Percentiles rank a stretch among this genome's conserved stretches.
Conservation (phyloP, 257 asterid genomes). For the Parsonsia alboflavescens region DNA sequence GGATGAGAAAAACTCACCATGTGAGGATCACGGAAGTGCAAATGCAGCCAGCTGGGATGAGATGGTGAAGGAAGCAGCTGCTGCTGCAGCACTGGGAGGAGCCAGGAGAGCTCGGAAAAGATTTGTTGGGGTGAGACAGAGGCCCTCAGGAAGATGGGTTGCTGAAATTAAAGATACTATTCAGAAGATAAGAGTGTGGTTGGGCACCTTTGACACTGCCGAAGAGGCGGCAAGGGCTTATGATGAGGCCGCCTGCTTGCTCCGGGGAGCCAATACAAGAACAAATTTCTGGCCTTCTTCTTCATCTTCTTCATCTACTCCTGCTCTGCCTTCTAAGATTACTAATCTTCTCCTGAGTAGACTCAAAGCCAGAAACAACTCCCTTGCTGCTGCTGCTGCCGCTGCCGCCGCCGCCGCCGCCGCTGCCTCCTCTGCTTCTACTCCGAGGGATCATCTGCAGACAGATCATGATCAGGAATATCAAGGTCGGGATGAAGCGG, state of each 20-base stretch:
- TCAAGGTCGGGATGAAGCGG: slow-evolving; percentile 18
- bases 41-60: slow-evolving; percentile 38
- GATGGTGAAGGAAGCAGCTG: slow-evolving; percentile 47
- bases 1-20: slow-evolving; percentile 18
- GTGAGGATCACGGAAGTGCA: slow-evolving; percentile 11
- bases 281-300: slow-evolving; percentile 76
- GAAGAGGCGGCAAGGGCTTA: slow-evolving; percentile 81
- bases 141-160: slow-evolving; percentile 86
- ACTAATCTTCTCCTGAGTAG: slow-evolving; percentile 63
- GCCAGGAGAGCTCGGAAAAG: slow-evolving; percentile 43
- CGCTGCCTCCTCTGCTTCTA: slow-evolving; percentile 4
- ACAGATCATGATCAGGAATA: slow-evolving; percentile 4
- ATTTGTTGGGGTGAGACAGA: slow-evolving; percentile 71
- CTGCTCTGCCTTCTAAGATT: slow-evolving; percentile 67
- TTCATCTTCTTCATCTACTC: slow-evolving; percentile 34
- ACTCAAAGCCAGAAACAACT: slow-evolving; percentile 55
- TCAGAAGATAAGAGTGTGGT: slow-evolving; percentile 73
- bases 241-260: slow-evolving; percentile 76
- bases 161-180: slow-evolving; percentile 80
- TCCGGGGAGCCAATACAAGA: slow-evolving; percentile 77
- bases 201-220: slow-evolving; percentile 76
- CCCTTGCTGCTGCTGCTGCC: slow-evolving; percentile 19
- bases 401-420: slow-evolving; percentile 5
- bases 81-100: slow-evolving; percentile 41
- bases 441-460: slow-evolving; percentile 13